Percentiles rank a stretch among this genome's conserved stretches.
Conservation (phyloP, 208 protist species). For the Giardia muris region DNA sequence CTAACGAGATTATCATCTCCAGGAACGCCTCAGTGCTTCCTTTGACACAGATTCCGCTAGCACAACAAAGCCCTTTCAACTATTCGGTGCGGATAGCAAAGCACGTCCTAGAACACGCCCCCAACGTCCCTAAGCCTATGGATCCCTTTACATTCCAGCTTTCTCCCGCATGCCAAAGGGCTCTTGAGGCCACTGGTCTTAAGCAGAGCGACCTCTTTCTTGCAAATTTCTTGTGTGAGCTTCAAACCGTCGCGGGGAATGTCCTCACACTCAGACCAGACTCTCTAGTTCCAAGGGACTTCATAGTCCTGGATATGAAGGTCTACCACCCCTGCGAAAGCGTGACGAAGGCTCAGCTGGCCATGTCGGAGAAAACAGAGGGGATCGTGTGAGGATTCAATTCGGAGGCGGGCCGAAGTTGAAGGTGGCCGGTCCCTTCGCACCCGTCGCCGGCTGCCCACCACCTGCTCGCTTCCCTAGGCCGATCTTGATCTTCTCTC, state of each 20-base stretch:
- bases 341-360: too few relatives aligned
- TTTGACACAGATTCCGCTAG: not conserved
- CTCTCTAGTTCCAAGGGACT: not conserved
- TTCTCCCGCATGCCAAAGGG: not conserved
- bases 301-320: not conserved
- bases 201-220: not conserved
- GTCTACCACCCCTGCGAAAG: not conserved
- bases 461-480: not conserved
- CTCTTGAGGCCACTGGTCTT: not conserved
- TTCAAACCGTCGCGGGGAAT: not conserved
- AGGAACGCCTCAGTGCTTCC: not conserved
- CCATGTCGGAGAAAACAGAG: too few relatives aligned
- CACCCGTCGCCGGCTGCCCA: too few relatives aligned
- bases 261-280: not conserved
- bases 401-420: not conserved
- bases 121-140: not conserved
- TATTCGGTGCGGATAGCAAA: not conserved
- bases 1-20: not conserved
- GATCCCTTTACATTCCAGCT: not conserved
- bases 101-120: not conserved
- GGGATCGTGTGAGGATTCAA: too few relatives aligned
- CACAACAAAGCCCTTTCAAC: not conserved
- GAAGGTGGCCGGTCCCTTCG: not conserved
- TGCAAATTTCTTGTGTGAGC: not conserved
- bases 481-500: constrained; percentile 13